Evolutionary conservation across 2,329 filamentous ascomycete species (phyloP).

Genomic region (Fusarium sp.): DNA sequence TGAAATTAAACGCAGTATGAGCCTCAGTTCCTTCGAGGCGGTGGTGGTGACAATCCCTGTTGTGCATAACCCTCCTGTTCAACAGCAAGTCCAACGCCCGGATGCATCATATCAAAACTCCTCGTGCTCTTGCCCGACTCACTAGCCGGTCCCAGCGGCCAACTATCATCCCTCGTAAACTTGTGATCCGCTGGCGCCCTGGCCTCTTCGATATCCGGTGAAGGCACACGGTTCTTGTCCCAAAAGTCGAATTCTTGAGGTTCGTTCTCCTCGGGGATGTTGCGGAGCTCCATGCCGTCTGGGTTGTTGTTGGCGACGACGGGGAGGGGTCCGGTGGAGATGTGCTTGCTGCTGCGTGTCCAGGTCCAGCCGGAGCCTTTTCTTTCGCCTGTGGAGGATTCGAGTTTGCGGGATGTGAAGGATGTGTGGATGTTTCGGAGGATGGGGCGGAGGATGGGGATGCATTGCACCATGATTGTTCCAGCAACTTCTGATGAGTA

Average conservation of each 20-base stretch:
- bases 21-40: constrained; percentile 33
- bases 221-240: constrained; percentile 15
- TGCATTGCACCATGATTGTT: constrained; percentile 67
- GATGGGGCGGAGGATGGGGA: constrained; percentile 63
- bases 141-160: constrained; percentile 30
- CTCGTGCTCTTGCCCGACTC: constrained; percentile 29
- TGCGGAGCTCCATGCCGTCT: constrained; percentile 35
- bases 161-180: constrained; percentile 29
- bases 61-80: constrained; percentile 30
- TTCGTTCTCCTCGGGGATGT: constrained; percentile 40
- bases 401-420: constrained; percentile 40
- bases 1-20: constrained; percentile 6
- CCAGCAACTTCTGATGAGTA: constrained; percentile 65
- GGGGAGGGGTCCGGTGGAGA: constrained; percentile 22
- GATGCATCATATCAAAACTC: constrained; percentile 39
- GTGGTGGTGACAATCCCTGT: constrained; percentile 43
- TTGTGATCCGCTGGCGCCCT: neutral
- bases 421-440: constrained; percentile 49
- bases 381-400: constrained; percentile 30
- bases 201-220: constrained; percentile 11
- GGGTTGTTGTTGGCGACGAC: neutral
- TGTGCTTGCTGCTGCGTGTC: constrained; percentile 40
- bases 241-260: constrained; percentile 32
- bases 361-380: constrained; percentile 39
- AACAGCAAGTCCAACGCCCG: constrained; percentile 39